Evolutionary conservation across 2,329 filamentous ascomycete species (phyloP).

Genomic region (Fusarium tupiense): DNA sequence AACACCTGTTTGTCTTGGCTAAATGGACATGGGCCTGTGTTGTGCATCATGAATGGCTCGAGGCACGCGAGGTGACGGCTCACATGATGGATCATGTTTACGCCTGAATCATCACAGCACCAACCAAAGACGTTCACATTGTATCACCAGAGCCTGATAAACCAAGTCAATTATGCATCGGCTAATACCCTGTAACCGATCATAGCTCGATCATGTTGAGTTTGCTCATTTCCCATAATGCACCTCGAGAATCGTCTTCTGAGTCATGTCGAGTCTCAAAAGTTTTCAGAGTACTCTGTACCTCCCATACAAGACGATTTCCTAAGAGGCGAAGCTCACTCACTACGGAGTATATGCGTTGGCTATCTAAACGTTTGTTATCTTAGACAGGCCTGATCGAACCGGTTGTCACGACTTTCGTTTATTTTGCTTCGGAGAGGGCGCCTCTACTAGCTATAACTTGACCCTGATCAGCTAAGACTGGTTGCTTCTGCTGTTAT

Average conservation of each 20-base stretch:
- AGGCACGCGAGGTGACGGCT: constrained; percentile 27
- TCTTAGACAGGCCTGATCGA: not conserved
- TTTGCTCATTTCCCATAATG: not conserved
- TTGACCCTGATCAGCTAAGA: constrained; percentile 3
- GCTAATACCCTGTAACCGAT: not conserved
- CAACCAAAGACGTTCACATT: not conserved
- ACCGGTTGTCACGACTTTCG: not conserved
- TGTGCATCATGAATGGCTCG: constrained; percentile 24
- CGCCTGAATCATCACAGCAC: constrained; percentile 29
- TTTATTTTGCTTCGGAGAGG: not conserved
- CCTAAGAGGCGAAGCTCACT: not conserved
- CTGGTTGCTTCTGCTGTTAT: constrained; percentile 1
- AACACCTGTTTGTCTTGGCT: not conserved
- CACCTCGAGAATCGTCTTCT: not conserved
- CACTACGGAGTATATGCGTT: not conserved
- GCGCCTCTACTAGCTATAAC: not conserved
- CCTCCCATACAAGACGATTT: not conserved
- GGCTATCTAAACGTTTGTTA: not conserved
- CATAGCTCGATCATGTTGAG: not conserved
- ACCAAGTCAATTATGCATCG: not conserved
- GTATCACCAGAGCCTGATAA: not conserved
- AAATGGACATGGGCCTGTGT: not conserved
- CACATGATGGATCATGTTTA: constrained; percentile 40
- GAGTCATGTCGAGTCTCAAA: not conserved
- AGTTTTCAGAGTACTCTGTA: not conserved